Evolutionary conservation across 106 monocot genomes (phyloP), one percentile per base, ranked within the genome.

Genomic region (Apostasia ramifera): DNA sequence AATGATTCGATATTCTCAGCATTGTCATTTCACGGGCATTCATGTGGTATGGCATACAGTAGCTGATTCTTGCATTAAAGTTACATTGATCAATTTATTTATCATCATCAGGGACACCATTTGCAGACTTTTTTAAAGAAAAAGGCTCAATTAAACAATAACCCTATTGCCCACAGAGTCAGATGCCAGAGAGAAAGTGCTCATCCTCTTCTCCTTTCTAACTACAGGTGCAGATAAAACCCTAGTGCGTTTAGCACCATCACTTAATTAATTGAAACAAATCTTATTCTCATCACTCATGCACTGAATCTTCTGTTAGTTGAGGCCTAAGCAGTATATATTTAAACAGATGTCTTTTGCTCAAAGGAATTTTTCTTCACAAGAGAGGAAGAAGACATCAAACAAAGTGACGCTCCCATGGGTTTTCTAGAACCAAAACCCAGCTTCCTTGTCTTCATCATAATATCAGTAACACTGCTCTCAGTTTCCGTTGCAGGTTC

Each of bases 151-250:
- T 37, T 58, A 12, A 37, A 2, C 6, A 37, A 6, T 26, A 1
- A 37, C 3, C 6, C 59, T 40, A 44, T 40, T 44, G 62, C 13
- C 44, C 44, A 5, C 44, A 37, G 1, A 44, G 44, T 62, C 62
- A 62, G 62, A 44, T 3, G 10, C 39, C 62, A 62, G 12, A 44
- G 44, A 62, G 62, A 62, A 43, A 62, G 40, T 62, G 62, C 11
- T 62, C 62, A 2, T 3, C 13, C 12, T 62, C 44, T 62, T 44
- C 62, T 62, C 2, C 44, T 44, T 62, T 62, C 41, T 62, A 42
- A 62, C 10, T 38, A 62, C 37, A 40, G 40, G 12, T 12, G 8
- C 10, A 62, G 43, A 4, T 45, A 12, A 62, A 62, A 44, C 13
- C 62, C 2, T 62, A 62, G 62, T 62, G 62, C 62, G 42, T 5